These are phyloP conservation scores for Epichloe brachyelytri DNA, from an alignment of 2,329 filamentous ascomycete genomes.

Conservation along the genomic window DNA sequence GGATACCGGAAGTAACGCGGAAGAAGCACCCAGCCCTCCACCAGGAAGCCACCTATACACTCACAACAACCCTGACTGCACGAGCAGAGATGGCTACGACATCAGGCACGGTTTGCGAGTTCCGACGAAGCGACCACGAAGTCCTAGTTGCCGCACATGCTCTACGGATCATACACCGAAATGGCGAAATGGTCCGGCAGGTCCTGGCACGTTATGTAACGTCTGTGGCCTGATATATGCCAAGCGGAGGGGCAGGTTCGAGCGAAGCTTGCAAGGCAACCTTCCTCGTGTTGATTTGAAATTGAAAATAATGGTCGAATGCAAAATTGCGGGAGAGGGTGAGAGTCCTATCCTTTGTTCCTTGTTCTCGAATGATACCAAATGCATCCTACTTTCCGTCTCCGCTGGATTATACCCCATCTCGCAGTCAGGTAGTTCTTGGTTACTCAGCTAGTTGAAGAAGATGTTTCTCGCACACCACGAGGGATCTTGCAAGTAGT, in stretches of 20 bases:
- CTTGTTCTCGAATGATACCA: not conserved
- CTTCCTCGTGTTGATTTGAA: conserved; percentile 3
- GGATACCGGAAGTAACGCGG: not conserved
- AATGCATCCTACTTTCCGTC: not conserved
- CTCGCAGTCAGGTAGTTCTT: not conserved
- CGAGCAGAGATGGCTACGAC: not conserved
- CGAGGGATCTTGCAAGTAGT: too few relatives aligned
- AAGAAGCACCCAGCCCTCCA: not conserved
- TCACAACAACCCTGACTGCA: not conserved
- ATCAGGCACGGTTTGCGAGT: not conserved
- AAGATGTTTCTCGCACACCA: not conserved
- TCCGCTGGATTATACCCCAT: not conserved
- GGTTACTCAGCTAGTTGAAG: not conserved
- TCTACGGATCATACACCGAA: conserved; percentile 64
- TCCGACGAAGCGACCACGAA: conserved; percentile 1
- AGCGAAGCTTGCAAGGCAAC: not conserved
- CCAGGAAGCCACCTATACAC: not conserved
- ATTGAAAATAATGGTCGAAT: not conserved
- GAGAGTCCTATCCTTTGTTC: not conserved
- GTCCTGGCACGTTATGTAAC: conserved; percentile 59
- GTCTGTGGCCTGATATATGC: conserved; percentile 49
- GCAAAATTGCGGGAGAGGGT: not conserved
- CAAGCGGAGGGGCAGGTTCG: conserved; percentile 10
- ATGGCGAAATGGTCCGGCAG: conserved; percentile 63
- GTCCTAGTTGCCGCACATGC: conserved; percentile 30